Base-by-base conservation (phyloP, 2,329 filamentous ascomycete species). In the Xylaria multiplex region DNA sequence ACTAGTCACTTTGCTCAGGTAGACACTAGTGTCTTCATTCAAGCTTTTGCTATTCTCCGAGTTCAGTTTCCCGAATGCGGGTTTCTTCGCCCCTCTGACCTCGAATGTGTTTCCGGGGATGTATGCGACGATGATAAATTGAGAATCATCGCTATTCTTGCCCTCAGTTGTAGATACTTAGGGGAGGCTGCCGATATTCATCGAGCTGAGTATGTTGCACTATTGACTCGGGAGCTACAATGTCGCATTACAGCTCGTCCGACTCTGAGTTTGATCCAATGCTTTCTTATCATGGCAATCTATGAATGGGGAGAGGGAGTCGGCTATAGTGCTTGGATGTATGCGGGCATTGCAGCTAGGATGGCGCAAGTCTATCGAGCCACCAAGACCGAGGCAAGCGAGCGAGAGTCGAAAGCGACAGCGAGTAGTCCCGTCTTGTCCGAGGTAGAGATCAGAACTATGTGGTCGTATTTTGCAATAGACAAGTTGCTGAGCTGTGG, bases 401-500 rank as follows among this genome's bases (percentile, higher is more conserved):
- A 65, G 65, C 65, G 58, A 37, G 67, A 67, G 35, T 19, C 50
- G 60, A 69, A 43, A 42, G 27, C 49, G 22, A 30, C 37, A 8
- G 48, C 61, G 35, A 52, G 59, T n/a, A 50, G 35, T 6, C 40
- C 58, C 6, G n/a, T 66, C 32, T 30, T 69, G 32, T 64, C 67
- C n/a, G 67, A 69, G 16, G 67, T 67, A 19, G 67, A 69, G 59
- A 65, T 69, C 9, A 56, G 65, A 32, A 69, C 67, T 2, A 65
- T 69, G 59, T 69, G 67, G 67, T 68, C 67, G 6, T 65, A 65
- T n/a, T 69, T 68, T 24, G 60, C 56, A 2, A 66, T 69, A 50
- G 65, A 69, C 59, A 68, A 68, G 43, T n/a, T 69, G 43, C 43
- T 69, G 14, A 69, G 68, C 49, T 69, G 65, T 49, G 65, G 62